Base-by-base conservation (phyloP, 495 filamentous ascomycete genomes). In the Margaritispora aquatica region DNA sequence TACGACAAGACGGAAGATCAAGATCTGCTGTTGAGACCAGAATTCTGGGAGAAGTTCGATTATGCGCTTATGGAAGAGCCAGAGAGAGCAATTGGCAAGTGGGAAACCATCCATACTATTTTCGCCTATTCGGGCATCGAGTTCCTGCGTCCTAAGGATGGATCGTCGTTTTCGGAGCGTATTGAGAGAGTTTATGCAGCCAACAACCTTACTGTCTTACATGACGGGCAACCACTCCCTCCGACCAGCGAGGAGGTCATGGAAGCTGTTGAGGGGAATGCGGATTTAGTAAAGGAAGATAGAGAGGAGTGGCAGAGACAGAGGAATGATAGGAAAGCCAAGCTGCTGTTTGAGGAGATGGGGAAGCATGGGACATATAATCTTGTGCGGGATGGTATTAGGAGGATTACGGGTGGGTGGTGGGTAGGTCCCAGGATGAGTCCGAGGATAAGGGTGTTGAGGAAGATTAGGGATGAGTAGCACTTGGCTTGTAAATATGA, bases 21-120 rank as follows among this genome's bases (percentile, higher is more conserved):
- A 22, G 56, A 63, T 0, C 62, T 68, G 1, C 77, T 96, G 41
- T 72, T 81, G 7, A 73, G 76, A 24, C 80, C 84, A 1, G 61
- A 70, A 2, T 97, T 97, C 71, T 97, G 93, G 94, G 71, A 78
- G 2, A 72, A 75, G 24, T 92, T 96, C 59, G 88, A 96, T 65
- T 99, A 90, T 65, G 83, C 83, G 7, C 76, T 97, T 5, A 78
- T 86, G 10, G 89, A 94, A 73, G 73, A 83, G 21, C 85, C 85
- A 15, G 76, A 72, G 41, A 67, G 68, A 26, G 71, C 78, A 1
- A 81, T 86, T 57, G 86, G 84, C 0, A 73, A 74, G 1, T 99
- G 92, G 92, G 80, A 89, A 60, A 77, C 82, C 10, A 70, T 94
- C 9, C 81, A 80, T 20, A 79, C 81, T 0, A 80, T 96, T 1